Evolutionary conservation across 2,329 filamentous ascomycete genomes (phyloP).

Genomic region (Cylindrodendrum hubeiense): DNA sequence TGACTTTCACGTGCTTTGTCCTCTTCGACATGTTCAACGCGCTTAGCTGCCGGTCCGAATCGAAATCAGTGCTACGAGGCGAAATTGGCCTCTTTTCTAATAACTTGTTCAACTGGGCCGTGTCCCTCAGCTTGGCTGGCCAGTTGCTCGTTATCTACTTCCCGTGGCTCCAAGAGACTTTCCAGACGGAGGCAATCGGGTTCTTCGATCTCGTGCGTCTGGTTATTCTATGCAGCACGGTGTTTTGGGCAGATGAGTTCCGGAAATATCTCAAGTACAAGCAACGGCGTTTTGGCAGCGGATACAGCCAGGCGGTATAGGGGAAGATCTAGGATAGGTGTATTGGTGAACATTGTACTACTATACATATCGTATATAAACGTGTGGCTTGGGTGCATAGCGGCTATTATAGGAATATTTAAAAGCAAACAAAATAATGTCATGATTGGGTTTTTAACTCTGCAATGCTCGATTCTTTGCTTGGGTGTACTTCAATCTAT

Average conservation of each 20-base stretch:
- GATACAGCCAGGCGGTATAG: constrained; percentile 76
- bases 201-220: constrained; percentile 81
- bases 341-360: constrained; percentile 26
- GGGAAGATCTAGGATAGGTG: constrained; percentile 4
- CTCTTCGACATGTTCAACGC: constrained; percentile 99
- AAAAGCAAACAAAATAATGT: constrained; percentile 13
- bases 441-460: constrained; percentile 1
- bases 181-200: constrained; percentile 91
- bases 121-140: constrained; percentile 84
- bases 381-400: constrained; percentile 33
- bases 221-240: constrained; percentile 82
- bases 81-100: constrained; percentile 89
- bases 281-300: constrained; percentile 66
- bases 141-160: constrained; percentile 95
- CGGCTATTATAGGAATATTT: constrained; percentile 4
- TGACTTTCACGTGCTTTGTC: constrained; percentile 99
- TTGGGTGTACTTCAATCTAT: background rate
- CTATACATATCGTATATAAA: constrained; percentile 30
- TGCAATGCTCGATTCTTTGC: background rate
- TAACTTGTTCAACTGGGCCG: constrained; percentile 96
- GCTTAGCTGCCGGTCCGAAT: constrained; percentile 89
- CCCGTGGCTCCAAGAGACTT: constrained; percentile 91
- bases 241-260: constrained; percentile 95
- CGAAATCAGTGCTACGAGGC: constrained; percentile 88
- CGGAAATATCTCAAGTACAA: constrained; percentile 82